Conservation (phyloP, 371 early-diverging fungal genomes). For the Caulochytrium protostelioides region DNA sequence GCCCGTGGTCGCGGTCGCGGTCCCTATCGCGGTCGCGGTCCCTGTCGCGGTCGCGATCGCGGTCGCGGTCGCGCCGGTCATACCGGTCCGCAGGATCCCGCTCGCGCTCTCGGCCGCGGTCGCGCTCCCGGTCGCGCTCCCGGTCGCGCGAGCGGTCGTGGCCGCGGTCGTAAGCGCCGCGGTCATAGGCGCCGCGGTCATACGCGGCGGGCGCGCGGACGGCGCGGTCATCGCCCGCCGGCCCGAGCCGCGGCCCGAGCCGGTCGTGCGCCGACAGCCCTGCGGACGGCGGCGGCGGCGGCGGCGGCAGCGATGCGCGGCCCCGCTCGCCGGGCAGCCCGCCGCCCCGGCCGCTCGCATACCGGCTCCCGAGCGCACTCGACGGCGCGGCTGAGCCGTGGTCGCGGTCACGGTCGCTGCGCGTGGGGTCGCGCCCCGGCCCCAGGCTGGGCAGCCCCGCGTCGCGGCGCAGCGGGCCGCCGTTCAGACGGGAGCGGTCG, state of each 20-base stretch:
- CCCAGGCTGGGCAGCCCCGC: background rate
- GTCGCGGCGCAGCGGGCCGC: background rate
- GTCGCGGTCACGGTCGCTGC: conserved; percentile 7
- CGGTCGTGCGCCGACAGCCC: conserved; percentile 1
- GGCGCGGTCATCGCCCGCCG: conserved; percentile 2
- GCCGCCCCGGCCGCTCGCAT: background rate
- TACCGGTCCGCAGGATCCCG: conserved; percentile 19
- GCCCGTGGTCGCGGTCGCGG: conserved; percentile 1
- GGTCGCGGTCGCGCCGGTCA: conserved; percentile 9
- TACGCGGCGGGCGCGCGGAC: conserved; percentile 5
- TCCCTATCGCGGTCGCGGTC: conserved; percentile 3
- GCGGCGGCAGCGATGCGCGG: no score
- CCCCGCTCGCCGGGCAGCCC: background rate
- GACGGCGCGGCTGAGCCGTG: conserved; percentile 8
- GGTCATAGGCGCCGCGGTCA: conserved; percentile 12
- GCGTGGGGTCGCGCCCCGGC: background rate
- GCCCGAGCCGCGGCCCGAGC: background rate
- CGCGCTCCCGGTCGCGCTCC: conserved; percentile 13
- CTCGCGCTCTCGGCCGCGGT: conserved; percentile 5
- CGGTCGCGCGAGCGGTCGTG: conserved; percentile 5
- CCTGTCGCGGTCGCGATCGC: conserved; percentile 2
- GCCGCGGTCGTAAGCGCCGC: conserved; percentile 10
- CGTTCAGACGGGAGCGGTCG: background rate
- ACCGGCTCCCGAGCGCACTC: background rate
- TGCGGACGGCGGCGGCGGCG: no score